These are phyloP conservation scores for Leptosphaerulina australis DNA, from an alignment of 2,329 filamentous ascomycete genomes.

Conservation along the genomic window DNA sequence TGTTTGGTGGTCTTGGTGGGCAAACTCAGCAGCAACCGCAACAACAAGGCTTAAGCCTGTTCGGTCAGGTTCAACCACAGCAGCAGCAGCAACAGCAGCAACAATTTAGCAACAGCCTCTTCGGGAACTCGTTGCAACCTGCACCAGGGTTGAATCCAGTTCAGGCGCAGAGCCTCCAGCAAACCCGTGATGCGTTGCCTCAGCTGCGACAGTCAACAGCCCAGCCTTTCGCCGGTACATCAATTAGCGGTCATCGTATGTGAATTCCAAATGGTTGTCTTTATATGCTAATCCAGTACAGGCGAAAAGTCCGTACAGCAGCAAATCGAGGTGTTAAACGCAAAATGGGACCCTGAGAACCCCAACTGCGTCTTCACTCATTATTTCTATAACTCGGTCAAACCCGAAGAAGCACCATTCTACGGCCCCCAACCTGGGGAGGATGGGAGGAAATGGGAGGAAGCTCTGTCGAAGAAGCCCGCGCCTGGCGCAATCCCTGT, in stretches of 20 bases:
- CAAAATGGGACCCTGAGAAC: conserved; percentile 75
- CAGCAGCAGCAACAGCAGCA: conserved; percentile 54
- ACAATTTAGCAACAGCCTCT: conserved; percentile 49
- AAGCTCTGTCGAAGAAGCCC: conserved; percentile 80
- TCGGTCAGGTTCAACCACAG: too few species aligned
- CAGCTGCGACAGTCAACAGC: conserved; percentile 42
- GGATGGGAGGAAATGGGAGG: conserved; percentile 81
- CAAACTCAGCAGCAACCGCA: conserved; percentile 49
- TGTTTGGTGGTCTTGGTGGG: conserved; percentile 42
- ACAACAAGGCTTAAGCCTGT: too few species aligned
- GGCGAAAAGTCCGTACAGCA: conserved; percentile 76
- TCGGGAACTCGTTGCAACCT: conserved; percentile 43
- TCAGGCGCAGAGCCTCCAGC: conserved; percentile 46
- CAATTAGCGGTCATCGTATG: conserved; percentile 41
- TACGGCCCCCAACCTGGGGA: conserved; percentile 74
- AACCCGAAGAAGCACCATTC: conserved; percentile 74
- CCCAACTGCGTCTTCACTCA: conserved; percentile 76
- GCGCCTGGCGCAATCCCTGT: conserved; percentile 77
- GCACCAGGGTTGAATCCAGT: conserved; percentile 36
- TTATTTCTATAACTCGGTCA: conserved; percentile 88
- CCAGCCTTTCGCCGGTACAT: conserved; percentile 35
- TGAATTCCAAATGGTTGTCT: background rate
- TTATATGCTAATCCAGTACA: conserved; percentile 30
- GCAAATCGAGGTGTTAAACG: conserved; percentile 71
- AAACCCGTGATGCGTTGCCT: conserved; percentile 45